Conservation (phyloP, 2,329 filamentous ascomycete genomes). For the Alternaria panax region DNA sequence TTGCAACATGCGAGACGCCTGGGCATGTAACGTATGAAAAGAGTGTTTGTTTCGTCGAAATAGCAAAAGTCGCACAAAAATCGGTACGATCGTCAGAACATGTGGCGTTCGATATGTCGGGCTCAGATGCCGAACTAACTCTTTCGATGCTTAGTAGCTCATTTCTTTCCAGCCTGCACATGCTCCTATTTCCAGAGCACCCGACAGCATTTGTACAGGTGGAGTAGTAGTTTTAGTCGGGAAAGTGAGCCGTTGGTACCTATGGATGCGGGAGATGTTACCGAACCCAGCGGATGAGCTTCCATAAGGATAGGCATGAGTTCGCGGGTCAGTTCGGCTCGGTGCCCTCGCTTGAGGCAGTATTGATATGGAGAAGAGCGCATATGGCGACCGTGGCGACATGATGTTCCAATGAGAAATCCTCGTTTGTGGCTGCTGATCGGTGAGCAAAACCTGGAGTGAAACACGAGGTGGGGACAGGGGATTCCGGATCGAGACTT, state of each 20-base stretch:
- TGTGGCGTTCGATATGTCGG: background rate
- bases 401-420: constrained; percentile 2
- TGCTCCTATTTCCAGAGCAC: background rate
- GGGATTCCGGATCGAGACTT: constrained; percentile 1
- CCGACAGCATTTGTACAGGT: background rate
- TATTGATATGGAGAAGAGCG: constrained; percentile 3
- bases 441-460: constrained; percentile 18
- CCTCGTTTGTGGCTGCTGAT: constrained; percentile 13
- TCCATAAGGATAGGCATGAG: background rate
- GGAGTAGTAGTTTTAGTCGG: background rate
- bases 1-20: background rate
- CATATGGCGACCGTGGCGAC: constrained; percentile 6
- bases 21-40: background rate
- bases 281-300: background rate
- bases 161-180: background rate
- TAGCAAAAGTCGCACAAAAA: background rate
- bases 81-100: background rate
- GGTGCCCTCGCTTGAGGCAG: background rate
- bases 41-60: background rate
- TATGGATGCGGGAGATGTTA: background rate
- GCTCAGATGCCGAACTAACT: background rate
- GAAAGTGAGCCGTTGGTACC: background rate
- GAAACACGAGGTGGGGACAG: constrained; percentile 9
- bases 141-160: background rate
- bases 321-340: background rate